Conservation (phyloP, 495 filamentous ascomycete genomes). For the Niebla homalea region DNA sequence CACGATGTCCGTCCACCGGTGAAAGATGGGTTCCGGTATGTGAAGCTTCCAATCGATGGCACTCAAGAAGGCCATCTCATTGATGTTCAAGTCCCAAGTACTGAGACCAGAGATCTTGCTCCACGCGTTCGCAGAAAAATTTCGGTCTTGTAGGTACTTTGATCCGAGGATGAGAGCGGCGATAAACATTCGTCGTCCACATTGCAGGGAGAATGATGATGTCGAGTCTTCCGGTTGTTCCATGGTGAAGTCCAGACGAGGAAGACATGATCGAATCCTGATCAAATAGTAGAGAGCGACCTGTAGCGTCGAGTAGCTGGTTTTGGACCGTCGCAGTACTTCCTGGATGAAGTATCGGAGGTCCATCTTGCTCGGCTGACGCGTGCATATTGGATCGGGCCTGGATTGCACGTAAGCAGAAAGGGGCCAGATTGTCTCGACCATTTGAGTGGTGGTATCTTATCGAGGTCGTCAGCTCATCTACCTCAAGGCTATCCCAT, state of each 20-base stretch:
- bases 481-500: slow-evolving; percentile 12
- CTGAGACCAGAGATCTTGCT: slow-evolving; percentile 94
- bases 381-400: slow-evolving; percentile 32
- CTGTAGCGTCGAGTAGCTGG: slow-evolving; percentile 93
- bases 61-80: slow-evolving; percentile 83
- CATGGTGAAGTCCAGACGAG: slow-evolving; percentile 69
- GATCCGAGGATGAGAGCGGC: slow-evolving; percentile 85
- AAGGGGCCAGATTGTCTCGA: slow-evolving; percentile 91
- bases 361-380: slow-evolving; percentile 58
- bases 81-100: slow-evolving; percentile 85
- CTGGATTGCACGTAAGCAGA: slow-evolving; percentile 36
- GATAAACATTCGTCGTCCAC: slow-evolving; percentile 94
- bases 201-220: slow-evolving; percentile 72
- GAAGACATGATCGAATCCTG: slow-evolving; percentile 83
- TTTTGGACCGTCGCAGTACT: slow-evolving; percentile 83
- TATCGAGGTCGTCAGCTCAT: slow-evolving; percentile 22
- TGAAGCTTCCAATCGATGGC: slow-evolving; percentile 92
- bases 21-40: slow-evolving; percentile 75
- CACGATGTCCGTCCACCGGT: slow-evolving; percentile 86
- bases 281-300: slow-evolving; percentile 94
- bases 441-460: slow-evolving; percentile 97
- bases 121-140: slow-evolving; percentile 94
- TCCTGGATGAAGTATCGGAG: slow-evolving; percentile 94
- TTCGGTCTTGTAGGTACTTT: slow-evolving; percentile 95
- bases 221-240: slow-evolving; percentile 70